A percentile compares a stretch with the other conserved stretches of the same genome.
These are phyloP conservation scores for Suaeda aralocaspica DNA, from an alignment of 148 eudicot genomes.

Conservation along the genomic window DNA sequence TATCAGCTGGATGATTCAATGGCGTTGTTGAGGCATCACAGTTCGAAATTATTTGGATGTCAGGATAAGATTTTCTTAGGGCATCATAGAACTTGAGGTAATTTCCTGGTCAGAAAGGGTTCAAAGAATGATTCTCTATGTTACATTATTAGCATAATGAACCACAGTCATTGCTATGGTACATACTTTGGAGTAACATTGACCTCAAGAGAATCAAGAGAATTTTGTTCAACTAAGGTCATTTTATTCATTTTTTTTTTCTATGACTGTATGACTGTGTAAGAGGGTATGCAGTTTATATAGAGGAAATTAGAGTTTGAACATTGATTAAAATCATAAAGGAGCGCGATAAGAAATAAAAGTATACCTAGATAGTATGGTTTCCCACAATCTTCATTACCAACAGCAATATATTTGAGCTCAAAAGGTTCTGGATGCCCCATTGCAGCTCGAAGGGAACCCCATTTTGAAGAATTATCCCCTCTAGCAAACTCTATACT, in stretches of 20 bases:
- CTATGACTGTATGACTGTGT: background rate
- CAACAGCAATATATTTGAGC: conserved; percentile 75
- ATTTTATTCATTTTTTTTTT: background rate
- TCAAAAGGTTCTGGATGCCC: conserved; percentile 83
- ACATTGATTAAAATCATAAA: background rate
- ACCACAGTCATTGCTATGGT: background rate
- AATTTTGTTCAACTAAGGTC: background rate
- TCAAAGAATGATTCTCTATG: conserved; percentile 10
- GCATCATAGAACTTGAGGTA: conserved; percentile 72
- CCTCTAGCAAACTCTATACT: conserved; percentile 84
- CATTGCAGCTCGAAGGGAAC: conserved; percentile 67
- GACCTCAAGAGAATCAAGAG: background rate
- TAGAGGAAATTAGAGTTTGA: background rate
- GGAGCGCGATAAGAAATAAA: background rate
- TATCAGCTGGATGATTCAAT: conserved; percentile 85
- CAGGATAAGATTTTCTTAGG: conserved; percentile 68
- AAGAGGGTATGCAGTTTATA: background rate
- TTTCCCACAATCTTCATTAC: conserved; percentile 80
- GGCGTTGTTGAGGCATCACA: conserved; percentile 60
- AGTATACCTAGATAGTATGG: conserved; percentile 60
- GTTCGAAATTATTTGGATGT: conserved; percentile 73
- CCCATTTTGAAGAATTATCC: conserved; percentile 60
- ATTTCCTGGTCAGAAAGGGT: conserved; percentile 48
- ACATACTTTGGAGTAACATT: background rate
- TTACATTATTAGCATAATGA: conserved; percentile 10